Evolutionary conservation across 345 rosid species (phyloP), one percentile per base, ranked within the genome.

Genomic region (Limnanthes douglasii): DNA sequence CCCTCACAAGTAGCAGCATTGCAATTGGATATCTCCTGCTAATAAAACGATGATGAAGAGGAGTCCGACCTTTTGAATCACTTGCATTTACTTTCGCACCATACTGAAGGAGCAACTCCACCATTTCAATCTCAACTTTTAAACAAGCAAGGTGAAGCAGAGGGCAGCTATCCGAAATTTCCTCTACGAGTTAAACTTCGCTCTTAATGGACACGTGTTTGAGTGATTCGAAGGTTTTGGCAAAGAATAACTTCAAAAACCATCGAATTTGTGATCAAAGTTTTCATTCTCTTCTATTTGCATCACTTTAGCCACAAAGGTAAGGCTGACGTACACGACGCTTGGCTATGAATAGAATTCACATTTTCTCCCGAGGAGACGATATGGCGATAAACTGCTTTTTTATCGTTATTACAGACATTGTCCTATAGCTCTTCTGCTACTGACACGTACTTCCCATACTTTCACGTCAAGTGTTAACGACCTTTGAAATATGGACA

Each of bases 121-220:
- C 70, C 73, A 70, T 70, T 45, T 57, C 70, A 33, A 59, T 44
- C 38, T 66, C 78, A 39, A 73, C 61, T 45, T 50, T 53, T 40
- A 66, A 41, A 52, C 78, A 70, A 23, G 78, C 73, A 7, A 70
- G 65, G 50, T 70, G 78, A 56, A 70, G 73, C 37, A 70, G 45
- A 9, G 70, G 60, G 54, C 70, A 66, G 10, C 61, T 42, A 42
- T 50, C 57, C 19, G 57, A 36, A 27, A 38, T 32, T 7, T 65
- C 63, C 27, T 43, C 34, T 21, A 44, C 15, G 25, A 32, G 27
- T 25, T 39, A 48, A 40, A 45, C 57, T 21, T 50, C 57, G 31
- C 12, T 48, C 33, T 28, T 31, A n/a, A 32, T 26, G 38, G 28
- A 10, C 31, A 21, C 14, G 54, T 29, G 38, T 49, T 46, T 21